phyloP scores from a whole-genome alignment of 2,329 filamentous ascomycete genomes.

The Trichoderma semiorbis region DNA sequence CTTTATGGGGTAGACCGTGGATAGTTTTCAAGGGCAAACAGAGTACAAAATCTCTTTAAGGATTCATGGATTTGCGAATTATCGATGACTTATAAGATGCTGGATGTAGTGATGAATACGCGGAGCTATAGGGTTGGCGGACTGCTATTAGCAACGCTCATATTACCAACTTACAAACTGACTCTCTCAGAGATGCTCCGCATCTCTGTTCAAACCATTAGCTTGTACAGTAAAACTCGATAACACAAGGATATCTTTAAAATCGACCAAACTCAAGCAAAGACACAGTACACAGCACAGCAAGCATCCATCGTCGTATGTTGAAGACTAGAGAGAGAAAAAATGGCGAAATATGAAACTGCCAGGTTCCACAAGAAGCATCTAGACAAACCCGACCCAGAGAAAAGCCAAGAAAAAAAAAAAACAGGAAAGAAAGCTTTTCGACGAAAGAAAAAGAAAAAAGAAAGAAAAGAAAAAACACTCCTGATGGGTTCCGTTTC shows the following conservation, averaged over 20 bases:
- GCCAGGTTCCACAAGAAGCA: conserved; percentile 2
- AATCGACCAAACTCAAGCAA: not conserved
- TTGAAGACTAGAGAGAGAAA: not conserved
- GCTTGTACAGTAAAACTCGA: not conserved
- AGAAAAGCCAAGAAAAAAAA: not conserved
- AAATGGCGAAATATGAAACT: conserved; percentile 7
- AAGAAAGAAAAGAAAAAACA: not conserved
- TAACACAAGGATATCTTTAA: not conserved
- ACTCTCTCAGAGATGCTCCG: not conserved
- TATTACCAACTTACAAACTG: not conserved
- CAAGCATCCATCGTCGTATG: not conserved
- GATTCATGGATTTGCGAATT: not conserved
- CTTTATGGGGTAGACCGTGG: not conserved
- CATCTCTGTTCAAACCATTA: not conserved
- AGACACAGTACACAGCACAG: not conserved
- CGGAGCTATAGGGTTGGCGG: not conserved
- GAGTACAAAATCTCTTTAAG: not conserved
- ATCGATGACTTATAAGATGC: not conserved
- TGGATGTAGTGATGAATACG: not conserved
- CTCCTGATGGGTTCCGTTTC: not conserved
- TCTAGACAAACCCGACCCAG: not conserved
- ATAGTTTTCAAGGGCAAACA: not conserved
- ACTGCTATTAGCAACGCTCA: not conserved
- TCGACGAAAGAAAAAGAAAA: not conserved
- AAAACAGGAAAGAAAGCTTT: not conserved